Percentiles rank a stretch among this genome's conserved stretches.
phyloP scores from a whole-genome alignment of 2,329 filamentous ascomycete species.

The Fusarium sp. region DNA sequence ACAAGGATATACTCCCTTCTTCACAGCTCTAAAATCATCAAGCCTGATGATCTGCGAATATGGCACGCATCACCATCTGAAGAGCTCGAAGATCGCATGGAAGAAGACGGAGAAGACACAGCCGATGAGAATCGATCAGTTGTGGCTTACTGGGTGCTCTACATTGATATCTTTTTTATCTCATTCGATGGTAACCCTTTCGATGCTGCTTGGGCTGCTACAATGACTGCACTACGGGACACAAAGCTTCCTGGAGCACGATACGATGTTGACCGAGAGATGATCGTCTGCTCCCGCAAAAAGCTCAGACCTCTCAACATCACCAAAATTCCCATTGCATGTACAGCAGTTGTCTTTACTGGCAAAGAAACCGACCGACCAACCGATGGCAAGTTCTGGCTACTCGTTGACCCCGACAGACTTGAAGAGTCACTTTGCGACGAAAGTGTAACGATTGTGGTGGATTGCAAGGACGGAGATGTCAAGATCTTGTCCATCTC shows the following conservation, averaged over 20 bases:
- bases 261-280: conserved; percentile 86
- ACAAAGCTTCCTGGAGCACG: conserved; percentile 81
- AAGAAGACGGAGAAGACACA: conserved; percentile 52
- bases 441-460: conserved; percentile 84
- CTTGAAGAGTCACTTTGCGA: conserved; percentile 89
- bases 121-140: conserved; percentile 60
- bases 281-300: conserved; percentile 77
- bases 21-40: conserved; percentile 76
- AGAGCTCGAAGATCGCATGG: conserved; percentile 56
- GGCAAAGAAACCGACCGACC: conserved; percentile 66
- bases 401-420: conserved; percentile 88
- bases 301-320: conserved; percentile 70
- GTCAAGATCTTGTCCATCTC: conserved; percentile 77
- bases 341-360: conserved; percentile 83
- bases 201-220: conserved; percentile 88
- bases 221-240: conserved; percentile 83
- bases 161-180: conserved; percentile 95
- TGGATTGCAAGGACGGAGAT: conserved; percentile 70
- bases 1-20: conserved; percentile 83
- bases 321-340: conserved; percentile 77
- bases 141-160: conserved; percentile 94
- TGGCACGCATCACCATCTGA: conserved; percentile 69
- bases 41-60: conserved; percentile 78
- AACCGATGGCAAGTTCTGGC: conserved; percentile 70
- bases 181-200: conserved; percentile 93